Evolutionary conservation across 2,329 filamentous ascomycete genomes (phyloP), one percentile per base, ranked within the genome.

Genomic region (Cercospora sp.): DNA sequence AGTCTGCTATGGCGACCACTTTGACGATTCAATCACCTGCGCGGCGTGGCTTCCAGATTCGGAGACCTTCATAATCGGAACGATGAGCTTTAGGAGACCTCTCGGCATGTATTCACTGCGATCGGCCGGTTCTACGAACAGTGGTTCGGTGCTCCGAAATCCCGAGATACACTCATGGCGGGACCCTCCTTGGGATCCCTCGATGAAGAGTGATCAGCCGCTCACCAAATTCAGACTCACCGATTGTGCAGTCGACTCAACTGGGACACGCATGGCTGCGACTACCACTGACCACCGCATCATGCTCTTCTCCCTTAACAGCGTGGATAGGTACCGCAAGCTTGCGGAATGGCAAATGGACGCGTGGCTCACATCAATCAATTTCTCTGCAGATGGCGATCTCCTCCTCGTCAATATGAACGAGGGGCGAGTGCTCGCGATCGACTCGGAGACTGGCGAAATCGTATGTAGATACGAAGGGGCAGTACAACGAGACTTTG

Each of bases 21-120:
- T 95, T 74, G 85, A 86, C n/a, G 90, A 97, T 74, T 91, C 93
- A 0, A 92, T 97, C 43, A 97, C 92, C 57, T 90, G 91, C 66
- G 96, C 93, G 68, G 91, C 92, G n/a, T 99, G 95, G 94, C 86
- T 91, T 5, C 86, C 89, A 0, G 91, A 97, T 76, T 90, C 90
- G 51, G 82, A 88, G 70, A 89, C 88, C 0, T 94, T 98, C 74
- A 87, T 97, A 51, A 89, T 94, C 1, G 92, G 91, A 3, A 90
- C 91, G 8, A 86, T 96, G 34, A 91, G 94, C 73, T 86, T 86
- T 66, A 82, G 83, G 9, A 84, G 85, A 26, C 87, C 91, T 49
- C 81, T 97, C 16, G 89, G 88, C 63, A 88, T 91, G 62, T 80
- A 79, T 69, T 74, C 72, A 24, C 61, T 78, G 12, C 63, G 57